Conservation (phyloP, 345 rosid genomes). For the Euphorbia lathyris region DNA sequence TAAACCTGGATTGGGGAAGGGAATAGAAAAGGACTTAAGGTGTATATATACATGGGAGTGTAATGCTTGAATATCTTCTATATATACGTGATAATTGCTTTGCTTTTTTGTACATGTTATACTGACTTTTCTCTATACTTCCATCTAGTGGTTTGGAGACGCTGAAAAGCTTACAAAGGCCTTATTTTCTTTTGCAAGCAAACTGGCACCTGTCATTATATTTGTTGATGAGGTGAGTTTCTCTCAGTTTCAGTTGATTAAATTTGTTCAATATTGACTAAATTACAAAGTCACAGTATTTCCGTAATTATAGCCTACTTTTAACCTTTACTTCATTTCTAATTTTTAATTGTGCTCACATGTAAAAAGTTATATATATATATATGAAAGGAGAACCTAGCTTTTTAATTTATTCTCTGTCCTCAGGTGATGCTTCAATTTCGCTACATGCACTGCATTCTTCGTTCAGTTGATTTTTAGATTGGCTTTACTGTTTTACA, state of each 20-base stretch:
- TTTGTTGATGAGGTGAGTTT: conserved; percentile 91
- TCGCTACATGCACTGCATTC: too few relatives aligned
- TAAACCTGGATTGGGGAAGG: background rate
- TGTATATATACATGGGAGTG: background rate
- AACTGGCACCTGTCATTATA: conserved; percentile 87
- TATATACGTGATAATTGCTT: background rate
- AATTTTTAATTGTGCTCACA: background rate
- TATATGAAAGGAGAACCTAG: too few relatives aligned
- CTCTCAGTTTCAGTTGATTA: background rate
- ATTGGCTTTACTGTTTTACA: background rate
- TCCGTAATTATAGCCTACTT: background rate
- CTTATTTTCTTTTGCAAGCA: conserved; percentile 90
- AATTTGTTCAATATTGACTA: background rate
- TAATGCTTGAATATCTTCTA: background rate
- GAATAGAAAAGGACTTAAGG: background rate
- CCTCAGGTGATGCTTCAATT: too few relatives aligned
- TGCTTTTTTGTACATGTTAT: background rate
- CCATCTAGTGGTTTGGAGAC: conserved; percentile 95
- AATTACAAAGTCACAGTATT: background rate
- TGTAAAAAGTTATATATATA: too few relatives aligned
- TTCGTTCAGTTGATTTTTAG: background rate
- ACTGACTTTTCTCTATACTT: conserved; percentile 5
- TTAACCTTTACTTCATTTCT: background rate
- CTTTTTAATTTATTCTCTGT: too few relatives aligned
- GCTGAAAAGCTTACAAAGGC: conserved; percentile 98